A percentile compares a stretch with the other conserved stretches of the same genome.
phyloP scores from a whole-genome alignment of 306 rosid genomes.

The Rubus parviflorus region DNA sequence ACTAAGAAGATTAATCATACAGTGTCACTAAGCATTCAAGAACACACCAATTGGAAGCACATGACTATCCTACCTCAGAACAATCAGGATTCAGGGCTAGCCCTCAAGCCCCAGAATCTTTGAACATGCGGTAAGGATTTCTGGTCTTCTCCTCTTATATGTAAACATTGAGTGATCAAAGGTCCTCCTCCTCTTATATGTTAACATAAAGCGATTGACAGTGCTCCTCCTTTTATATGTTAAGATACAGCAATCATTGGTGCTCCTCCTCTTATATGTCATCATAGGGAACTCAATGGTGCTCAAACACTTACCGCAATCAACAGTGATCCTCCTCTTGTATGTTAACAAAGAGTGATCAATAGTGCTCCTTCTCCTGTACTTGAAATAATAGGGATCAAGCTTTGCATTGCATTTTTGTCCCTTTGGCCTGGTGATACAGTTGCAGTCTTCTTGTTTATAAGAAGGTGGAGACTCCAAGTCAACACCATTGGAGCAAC shows the following conservation, averaged over 20 bases:
- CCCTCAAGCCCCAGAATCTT: neutral
- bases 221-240: neutral
- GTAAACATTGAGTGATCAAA: conserved; percentile 40
- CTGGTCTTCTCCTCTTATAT: conserved; percentile 48
- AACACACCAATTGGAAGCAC: conserved; percentile 11
- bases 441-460: conserved; percentile 31
- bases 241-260: too few species aligned
- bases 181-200: conserved; percentile 19
- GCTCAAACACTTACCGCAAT: too few species aligned
- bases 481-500: conserved; percentile 45
- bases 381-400: conserved; percentile 35
- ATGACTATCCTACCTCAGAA: conserved; percentile 6
- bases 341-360: conserved; percentile 32
- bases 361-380: conserved; percentile 22
- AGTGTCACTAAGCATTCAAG: neutral
- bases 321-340: neutral
- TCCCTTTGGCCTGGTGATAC: conserved; percentile 15
- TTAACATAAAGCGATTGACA: neutral
- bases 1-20: neutral
- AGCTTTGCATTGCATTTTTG: conserved; percentile 30
- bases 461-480: conserved; percentile 28
- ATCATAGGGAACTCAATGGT: neutral
- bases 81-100: neutral
- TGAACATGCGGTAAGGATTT: neutral
- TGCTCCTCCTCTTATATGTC: conserved; percentile 1